Evolutionary conservation across 2,329 filamentous ascomycete genomes (phyloP).

Genomic region (Whalleya microplaca): DNA sequence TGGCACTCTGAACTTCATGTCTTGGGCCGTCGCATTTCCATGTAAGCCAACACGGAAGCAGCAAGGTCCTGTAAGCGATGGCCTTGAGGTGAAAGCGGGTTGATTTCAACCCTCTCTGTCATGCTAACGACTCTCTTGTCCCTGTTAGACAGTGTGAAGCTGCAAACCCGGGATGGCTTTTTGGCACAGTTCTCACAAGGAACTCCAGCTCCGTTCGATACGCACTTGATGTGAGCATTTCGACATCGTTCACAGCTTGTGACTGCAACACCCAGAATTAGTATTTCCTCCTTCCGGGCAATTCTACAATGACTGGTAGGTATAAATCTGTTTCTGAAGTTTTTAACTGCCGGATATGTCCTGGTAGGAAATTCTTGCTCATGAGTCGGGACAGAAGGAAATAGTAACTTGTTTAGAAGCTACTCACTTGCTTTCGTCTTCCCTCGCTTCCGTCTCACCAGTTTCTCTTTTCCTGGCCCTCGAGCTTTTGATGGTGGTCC

Average conservation of each 20-base stretch:
- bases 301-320: too few species aligned
- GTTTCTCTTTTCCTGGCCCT: neutral
- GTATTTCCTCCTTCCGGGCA: too few species aligned
- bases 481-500: neutral
- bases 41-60: conserved; percentile 6
- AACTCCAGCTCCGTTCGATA: conserved; percentile 9
- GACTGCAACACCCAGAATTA: too few species aligned
- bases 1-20: neutral
- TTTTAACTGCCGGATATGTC: too few species aligned
- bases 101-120: neutral
- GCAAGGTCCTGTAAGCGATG: conserved; percentile 8
- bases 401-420: too few species aligned
- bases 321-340: too few species aligned
- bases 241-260: conserved; percentile 24
- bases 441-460: conserved; percentile 9
- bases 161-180: conserved; percentile 14
- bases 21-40: neutral
- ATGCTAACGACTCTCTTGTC: neutral
- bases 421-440: conserved; percentile 17
- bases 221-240: conserved; percentile 19
- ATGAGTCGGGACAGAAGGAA: too few species aligned
- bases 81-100: neutral
- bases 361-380: too few species aligned
- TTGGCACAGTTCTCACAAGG: conserved; percentile 22
- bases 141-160: neutral